Conservation (phyloP, 2,329 filamentous ascomycete species). For the Penicillium sp. region DNA sequence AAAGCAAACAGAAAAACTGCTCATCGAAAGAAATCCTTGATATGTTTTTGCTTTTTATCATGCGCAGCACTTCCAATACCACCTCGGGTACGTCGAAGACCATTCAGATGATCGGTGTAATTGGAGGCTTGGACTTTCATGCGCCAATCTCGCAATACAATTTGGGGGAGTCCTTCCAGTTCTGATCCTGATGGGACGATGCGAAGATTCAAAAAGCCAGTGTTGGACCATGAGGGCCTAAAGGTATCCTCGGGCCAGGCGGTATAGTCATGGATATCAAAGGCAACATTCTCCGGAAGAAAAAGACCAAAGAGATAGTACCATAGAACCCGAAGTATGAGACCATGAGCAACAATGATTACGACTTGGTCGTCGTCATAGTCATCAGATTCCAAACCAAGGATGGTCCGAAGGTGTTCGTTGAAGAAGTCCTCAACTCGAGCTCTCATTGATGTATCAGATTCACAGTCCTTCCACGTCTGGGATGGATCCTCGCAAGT, state of each 20-base stretch:
- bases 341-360: constrained; percentile 79
- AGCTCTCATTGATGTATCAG: constrained; percentile 63
- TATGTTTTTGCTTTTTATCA: constrained; percentile 72
- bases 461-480: constrained; percentile 52
- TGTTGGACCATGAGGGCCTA: constrained; percentile 65
- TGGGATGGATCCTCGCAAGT: neutral
- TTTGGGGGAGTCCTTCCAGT: neutral
- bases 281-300: constrained; percentile 44
- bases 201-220: constrained; percentile 60
- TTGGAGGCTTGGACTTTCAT: constrained; percentile 28
- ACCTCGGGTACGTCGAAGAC: constrained; percentile 75
- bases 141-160: constrained; percentile 40
- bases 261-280: constrained; percentile 44
- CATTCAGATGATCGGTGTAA: constrained; percentile 66
- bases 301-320: constrained; percentile 62
- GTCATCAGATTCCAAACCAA: neutral
- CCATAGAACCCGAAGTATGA: constrained; percentile 73
- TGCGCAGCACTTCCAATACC: constrained; percentile 78
- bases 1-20: neutral
- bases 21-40: constrained; percentile 70
- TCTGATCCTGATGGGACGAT: constrained; percentile 22
- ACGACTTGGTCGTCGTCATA: constrained; percentile 44
- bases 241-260: constrained; percentile 27
- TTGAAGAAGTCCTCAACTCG: constrained; percentile 69
- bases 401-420: constrained; percentile 50